Conservation (phyloP, 2,329 filamentous ascomycete genomes). For the Tympanopsis confertula region DNA sequence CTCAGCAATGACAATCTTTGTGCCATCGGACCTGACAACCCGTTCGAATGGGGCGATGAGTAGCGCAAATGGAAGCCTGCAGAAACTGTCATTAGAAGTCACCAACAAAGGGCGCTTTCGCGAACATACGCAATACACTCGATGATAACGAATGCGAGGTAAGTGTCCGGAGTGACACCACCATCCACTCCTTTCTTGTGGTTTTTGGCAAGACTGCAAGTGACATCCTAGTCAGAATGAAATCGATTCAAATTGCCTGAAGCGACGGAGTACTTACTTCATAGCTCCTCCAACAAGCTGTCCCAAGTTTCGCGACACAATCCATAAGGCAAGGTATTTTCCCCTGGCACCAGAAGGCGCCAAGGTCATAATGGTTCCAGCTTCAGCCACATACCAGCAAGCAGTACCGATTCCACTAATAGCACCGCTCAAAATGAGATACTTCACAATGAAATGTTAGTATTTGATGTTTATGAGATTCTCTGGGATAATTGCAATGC, state of each 20-base stretch:
- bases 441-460: slow-evolving; percentile 11
- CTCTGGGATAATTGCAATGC: no score
- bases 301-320: slow-evolving; percentile 31
- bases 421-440: slow-evolving; percentile 24
- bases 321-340: slow-evolving; percentile 34
- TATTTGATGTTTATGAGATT: not conserved
- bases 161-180: slow-evolving; percentile 29
- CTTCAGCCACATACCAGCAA: slow-evolving; percentile 35
- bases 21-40: slow-evolving; percentile 31
- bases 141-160: slow-evolving; percentile 32
- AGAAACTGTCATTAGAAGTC: not conserved
- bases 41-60: slow-evolving; percentile 30
- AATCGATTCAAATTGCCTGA: not conserved
- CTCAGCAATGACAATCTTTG: slow-evolving; percentile 26
- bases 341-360: slow-evolving; percentile 31
- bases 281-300: slow-evolving; percentile 33
- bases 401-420: slow-evolving; percentile 25
- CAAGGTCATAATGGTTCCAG: slow-evolving; percentile 33
- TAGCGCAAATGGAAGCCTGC: slow-evolving; percentile 27
- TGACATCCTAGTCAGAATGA: not conserved
- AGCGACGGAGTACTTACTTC: slow-evolving; percentile 16
- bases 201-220: slow-evolving; percentile 20
- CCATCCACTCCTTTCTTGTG: slow-evolving; percentile 19
- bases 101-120: not conserved
- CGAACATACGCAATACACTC: slow-evolving; percentile 25